These are phyloP conservation scores for Termitomyces sp. DNA, from an alignment of 768 basidiomycete genomes.

Conservation along the genomic window DNA sequence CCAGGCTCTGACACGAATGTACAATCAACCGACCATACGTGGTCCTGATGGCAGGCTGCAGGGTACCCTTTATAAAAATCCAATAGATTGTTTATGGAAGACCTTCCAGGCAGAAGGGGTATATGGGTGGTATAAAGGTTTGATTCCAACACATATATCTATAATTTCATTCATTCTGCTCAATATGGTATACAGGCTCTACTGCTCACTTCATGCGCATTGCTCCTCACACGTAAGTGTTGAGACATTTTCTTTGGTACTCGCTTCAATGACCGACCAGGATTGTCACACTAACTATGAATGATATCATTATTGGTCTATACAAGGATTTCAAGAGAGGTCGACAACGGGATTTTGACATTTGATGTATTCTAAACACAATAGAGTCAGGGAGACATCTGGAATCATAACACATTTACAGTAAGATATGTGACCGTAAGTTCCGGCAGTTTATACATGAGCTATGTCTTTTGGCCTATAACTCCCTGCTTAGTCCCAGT, in stretches of 20 bases:
- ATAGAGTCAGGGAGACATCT: neutral
- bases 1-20: conserved; percentile 87
- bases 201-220: conserved; percentile 92
- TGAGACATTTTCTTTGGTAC: neutral
- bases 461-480: too few species aligned
- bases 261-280: conserved; percentile 26
- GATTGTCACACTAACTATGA: conserved; percentile 86
- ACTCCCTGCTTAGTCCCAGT: too few species aligned
- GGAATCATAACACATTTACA: neutral
- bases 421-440: neutral
- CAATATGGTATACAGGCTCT: conserved; percentile 48
- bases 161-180: conserved; percentile 4
- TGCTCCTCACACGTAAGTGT: conserved; percentile 79
- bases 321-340: conserved; percentile 46
- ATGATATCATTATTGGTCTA: conserved; percentile 68
- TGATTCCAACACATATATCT: neutral
- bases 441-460: too few species aligned
- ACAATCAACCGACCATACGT: conserved; percentile 83
- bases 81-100: conserved; percentile 96
- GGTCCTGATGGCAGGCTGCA: conserved; percentile 65
- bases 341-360: conserved; percentile 22
- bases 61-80: conserved; percentile 83
- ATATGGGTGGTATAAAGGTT: conserved; percentile 94
- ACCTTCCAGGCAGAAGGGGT: conserved; percentile 88
- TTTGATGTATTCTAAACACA: neutral